Evolutionary conservation across 306 rosid genomes (phyloP), one percentile per base, ranked within the genome.

Genomic region (Dryas drummondii): DNA sequence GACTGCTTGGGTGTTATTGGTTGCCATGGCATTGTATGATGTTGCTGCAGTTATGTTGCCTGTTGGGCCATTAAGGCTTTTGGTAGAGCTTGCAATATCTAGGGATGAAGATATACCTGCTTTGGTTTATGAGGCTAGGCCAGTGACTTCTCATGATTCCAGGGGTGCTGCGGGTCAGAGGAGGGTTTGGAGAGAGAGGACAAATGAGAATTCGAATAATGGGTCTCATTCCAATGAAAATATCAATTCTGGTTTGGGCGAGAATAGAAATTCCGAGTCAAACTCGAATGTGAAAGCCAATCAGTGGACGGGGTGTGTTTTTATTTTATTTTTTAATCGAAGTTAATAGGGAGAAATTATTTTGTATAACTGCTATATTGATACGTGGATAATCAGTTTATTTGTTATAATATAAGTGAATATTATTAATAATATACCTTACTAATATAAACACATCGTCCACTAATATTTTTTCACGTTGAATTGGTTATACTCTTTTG

Each of bases 61-160:
- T 26, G 70, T 90, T 77, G 98, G 98, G 5, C 98, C 98, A 0
- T 61, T 91, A 15, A 87, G 90, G 90, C 79, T 94, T 73, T 85
- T 91, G 80, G 97, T 94, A 1, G 97, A 94, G 84, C 97, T 91
- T 68, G 97, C 98, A 0, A 90, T 91, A 17, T 86, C 97, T 4
- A 87, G 98, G 78, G 98, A 94, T 63, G 98, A 94, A 74, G 98
- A 94, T 16, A 91, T 94, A 42, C 98, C 97, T 0, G 98, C 98
- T 13, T 71, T 94, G 86, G 98, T 94, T 69, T 94, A 90, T 26
- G 98, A 94, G 89, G 97, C 98, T 73, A 84, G 96, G 83, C 98
- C 98, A 0, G 96, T 94, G 59, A 74, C 47, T 75, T 13, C 61
- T 44, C 80, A 80, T 67, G 84, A 64, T 83, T 77, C 82, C 5